These are phyloP conservation scores for Hypoxylon rickii DNA, from an alignment of 495 filamentous ascomycete species.

Conservation along the genomic window DNA sequence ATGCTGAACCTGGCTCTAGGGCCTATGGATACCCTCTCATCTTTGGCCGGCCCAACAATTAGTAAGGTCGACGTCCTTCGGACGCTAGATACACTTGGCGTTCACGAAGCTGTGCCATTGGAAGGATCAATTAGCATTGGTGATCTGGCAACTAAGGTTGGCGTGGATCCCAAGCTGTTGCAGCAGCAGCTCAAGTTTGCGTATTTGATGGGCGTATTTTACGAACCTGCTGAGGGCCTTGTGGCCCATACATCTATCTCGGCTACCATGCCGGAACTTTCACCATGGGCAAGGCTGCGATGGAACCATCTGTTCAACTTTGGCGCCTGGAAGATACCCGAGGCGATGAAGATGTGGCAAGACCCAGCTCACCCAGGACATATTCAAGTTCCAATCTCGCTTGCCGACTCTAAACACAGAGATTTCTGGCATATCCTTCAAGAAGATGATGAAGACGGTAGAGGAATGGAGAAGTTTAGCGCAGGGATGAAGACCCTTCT, in stretches of 20 bases:
- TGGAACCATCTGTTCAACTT: not conserved
- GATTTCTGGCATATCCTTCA: slow-evolving; percentile 2
- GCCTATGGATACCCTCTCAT: not conserved
- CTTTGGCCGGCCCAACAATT: not conserved
- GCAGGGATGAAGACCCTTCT: slow-evolving; percentile 7
- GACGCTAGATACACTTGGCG: slow-evolving; percentile 2
- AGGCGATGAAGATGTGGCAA: slow-evolving; percentile 2
- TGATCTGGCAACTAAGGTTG: slow-evolving; percentile 1
- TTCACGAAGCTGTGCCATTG: slow-evolving; percentile 1
- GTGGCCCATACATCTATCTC: slow-evolving; percentile 12
- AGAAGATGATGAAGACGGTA: not conserved
- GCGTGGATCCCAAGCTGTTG: not conserved
- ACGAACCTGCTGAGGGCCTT: slow-evolving; percentile 1
- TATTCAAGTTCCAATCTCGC: slow-evolving; percentile 1
- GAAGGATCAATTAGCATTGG: slow-evolving; percentile 2
- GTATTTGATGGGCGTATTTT: slow-evolving; percentile 6
- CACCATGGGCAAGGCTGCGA: not conserved
- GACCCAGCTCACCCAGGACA: slow-evolving; percentile 1
- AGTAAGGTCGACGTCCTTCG: slow-evolving; percentile 2
- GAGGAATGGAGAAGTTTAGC: slow-evolving; percentile 12
- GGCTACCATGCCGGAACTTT: not conserved
- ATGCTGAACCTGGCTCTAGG: slow-evolving; percentile 8
- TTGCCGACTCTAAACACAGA: not conserved
- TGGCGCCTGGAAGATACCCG: slow-evolving; percentile 3
- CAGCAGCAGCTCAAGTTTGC: slow-evolving; percentile 2